A percentile compares a stretch with the other conserved stretches of the same genome.
These are phyloP conservation scores for Penicillium soppii DNA, from an alignment of 495 filamentous ascomycete genomes.

Conservation along the genomic window DNA sequence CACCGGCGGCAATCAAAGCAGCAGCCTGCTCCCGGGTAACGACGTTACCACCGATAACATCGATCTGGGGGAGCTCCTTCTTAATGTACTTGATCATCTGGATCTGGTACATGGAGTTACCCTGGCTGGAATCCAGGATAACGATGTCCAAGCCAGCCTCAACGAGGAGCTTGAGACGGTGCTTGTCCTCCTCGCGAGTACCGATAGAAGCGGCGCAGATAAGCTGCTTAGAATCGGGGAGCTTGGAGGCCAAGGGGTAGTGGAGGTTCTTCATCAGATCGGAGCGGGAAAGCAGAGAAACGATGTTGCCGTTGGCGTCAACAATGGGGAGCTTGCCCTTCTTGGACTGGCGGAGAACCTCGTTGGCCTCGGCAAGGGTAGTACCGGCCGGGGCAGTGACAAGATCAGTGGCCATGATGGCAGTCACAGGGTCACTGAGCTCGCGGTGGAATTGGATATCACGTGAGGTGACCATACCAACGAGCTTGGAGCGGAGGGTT, in stretches of 20 bases:
- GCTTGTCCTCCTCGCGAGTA: slow-evolving; percentile 88
- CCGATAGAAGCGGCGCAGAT: slow-evolving; percentile 94
- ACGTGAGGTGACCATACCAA: slow-evolving; percentile 95
- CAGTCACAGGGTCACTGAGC: slow-evolving; percentile 68
- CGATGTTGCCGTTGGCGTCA: slow-evolving; percentile 79
- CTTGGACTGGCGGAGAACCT: slow-evolving; percentile 90
- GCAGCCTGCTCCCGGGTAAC: slow-evolving; percentile 96
- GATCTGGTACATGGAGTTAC: slow-evolving; percentile 95
- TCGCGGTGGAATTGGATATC: slow-evolving; percentile 93
- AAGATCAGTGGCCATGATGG: slow-evolving; percentile 94
- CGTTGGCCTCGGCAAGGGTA: slow-evolving; percentile 83
- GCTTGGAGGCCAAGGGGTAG: slow-evolving; percentile 95
- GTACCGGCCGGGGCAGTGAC: slow-evolving; percentile 87
- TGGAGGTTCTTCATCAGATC: slow-evolving; percentile 99
- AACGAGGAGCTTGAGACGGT: slow-evolving; percentile 79
- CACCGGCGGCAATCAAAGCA: slow-evolving; percentile 85
- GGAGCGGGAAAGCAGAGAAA: slow-evolving; percentile 92
- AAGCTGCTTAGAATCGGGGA: slow-evolving; percentile 95
- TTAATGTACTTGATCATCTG: slow-evolving; percentile 98
- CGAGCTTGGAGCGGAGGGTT: slow-evolving; percentile 86
- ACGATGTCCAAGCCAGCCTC: slow-evolving; percentile 97
- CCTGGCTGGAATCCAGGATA: slow-evolving; percentile 91
- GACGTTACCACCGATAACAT: slow-evolving; percentile 98
- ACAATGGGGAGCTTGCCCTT: slow-evolving; percentile 99
- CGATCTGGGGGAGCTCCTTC: slow-evolving; percentile 74